Conservation (phyloP, 768 basidiomycete species). For the Tulasnella sp. region DNA sequence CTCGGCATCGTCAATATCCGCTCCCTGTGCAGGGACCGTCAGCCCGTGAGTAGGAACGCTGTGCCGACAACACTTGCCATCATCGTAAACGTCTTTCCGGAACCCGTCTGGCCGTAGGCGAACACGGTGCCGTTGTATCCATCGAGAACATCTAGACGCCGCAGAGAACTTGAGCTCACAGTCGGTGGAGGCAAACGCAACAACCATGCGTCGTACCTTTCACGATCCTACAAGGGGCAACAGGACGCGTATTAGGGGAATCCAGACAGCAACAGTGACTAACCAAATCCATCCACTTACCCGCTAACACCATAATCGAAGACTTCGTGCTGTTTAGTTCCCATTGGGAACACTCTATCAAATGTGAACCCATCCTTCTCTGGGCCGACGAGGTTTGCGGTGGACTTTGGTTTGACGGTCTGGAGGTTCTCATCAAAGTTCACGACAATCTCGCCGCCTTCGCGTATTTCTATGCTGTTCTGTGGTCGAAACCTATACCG, state of each 20-base stretch:
- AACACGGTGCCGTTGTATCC: slow-evolving; percentile 79
- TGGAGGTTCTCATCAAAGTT: slow-evolving; percentile 82
- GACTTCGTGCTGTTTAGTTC: slow-evolving; percentile 85
- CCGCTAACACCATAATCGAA: slow-evolving; percentile 99
- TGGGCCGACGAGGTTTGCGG: slow-evolving; percentile 67
- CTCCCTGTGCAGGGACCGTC: slow-evolving; percentile 57
- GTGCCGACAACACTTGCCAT: slow-evolving; percentile 58
- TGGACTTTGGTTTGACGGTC: slow-evolving; percentile 74
- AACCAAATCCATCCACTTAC: slow-evolving; percentile 42
- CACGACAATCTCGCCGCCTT: slow-evolving; percentile 87
- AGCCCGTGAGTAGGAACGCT: slow-evolving; percentile 15
- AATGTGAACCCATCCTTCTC: slow-evolving; percentile 98
- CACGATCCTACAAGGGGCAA: slow-evolving; percentile 62
- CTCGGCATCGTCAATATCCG: slow-evolving; percentile 92
- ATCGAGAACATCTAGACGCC: slow-evolving; percentile 82
- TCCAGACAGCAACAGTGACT: not conserved
- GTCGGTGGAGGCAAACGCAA: not conserved
- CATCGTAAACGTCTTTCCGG: slow-evolving; percentile 96
- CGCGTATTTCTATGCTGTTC: slow-evolving; percentile 83
- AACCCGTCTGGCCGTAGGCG: slow-evolving; percentile 78
- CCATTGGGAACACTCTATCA: slow-evolving; percentile 93
- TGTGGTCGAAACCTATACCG: slow-evolving; percentile 83
- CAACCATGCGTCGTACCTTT: slow-evolving; percentile 55
- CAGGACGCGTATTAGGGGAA: slow-evolving; percentile 22
- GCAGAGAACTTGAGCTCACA: not conserved